Evolutionary conservation across 129 eudicot genomes (phyloP), one percentile per base, ranked within the genome.

Genomic region (Tagetes patula): DNA sequence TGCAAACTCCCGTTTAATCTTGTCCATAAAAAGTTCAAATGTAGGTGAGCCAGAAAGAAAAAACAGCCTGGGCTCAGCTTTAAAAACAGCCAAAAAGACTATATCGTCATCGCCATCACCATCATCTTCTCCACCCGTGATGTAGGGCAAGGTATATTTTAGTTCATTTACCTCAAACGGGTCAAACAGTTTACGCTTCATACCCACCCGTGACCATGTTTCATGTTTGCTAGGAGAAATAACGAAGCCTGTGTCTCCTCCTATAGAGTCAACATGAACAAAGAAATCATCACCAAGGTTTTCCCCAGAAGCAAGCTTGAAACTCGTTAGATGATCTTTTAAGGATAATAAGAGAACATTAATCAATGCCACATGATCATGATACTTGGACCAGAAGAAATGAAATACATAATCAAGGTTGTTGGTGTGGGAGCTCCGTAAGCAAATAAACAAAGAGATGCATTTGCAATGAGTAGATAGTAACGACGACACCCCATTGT

Each of bases 391-490:
- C 77, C 67, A 59, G 31, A 59, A 42, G n/a, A 72, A 42, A 34
- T 72, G 67, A 72, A 72, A 72, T 8, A 3, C 76, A 14, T 72
- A 42, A 9, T 13, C 33, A 12, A 43, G 7, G 2, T 59, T 5
- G 2, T 36, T 37, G 8, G 56, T 13, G 27, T 34, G n/a, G 0
- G 8, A 59, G 68, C 77, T 73, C 47, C 10, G 45, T 59, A 73
- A 45, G 58, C 47, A 56, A 41, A 72, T 42, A 2, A 34, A 20
- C 58, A 60, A 73, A 49, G 60, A 41, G 11, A 39, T 53, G 4
- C 10, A 12, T 8, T 54, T 38, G 3, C 10, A 12, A 38, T 10
- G 0, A 1, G 47, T 32, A n/a, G 58, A 13, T 11, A 73, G 34
- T 2, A 60, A 4, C 37, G 0, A 33, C 47, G 34, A 8, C 2